Evolutionary conservation across 352 stramenopile genomes (phyloP), one percentile per base, ranked within the genome.

Genomic region (Pythium aquatile): DNA sequence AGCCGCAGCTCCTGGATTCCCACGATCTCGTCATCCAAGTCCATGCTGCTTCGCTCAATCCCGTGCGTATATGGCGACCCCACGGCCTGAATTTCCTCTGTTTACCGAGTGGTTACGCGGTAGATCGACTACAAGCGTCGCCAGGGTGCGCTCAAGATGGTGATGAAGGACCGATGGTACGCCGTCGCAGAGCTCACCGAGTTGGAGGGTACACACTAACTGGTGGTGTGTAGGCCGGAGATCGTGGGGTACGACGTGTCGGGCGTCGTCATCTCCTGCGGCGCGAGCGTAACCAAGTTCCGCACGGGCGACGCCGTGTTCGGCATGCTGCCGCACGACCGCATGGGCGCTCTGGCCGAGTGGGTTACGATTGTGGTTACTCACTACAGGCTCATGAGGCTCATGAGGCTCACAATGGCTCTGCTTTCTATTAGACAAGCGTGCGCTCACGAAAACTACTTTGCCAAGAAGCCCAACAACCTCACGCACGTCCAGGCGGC

Each of bases 51-150:
- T 63, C 73, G 3, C 72, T 91, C 28, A 91, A 90, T 46, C 85
- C 85, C 3, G 84, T 91, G 61, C 29, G 74, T 74, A 2, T 35
- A 17, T 24, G 16, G 32, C 3, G 30, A 20, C 24, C 11, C 28
- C 49, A 26, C 2, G 13, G n/a, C 5, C 20, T 14, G 20, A 24
- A 39, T 63, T 5, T 59, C 5, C 4, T 55, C n/a, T 37, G 11
- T 46, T 63, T 55, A 62, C 30, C 40, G 3, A 39, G 2, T 13
- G 4, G 6, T 20, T 13, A 47, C 24, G 5, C 4, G 61, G n/a
- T 61, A 93, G 84, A 73, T 93, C 37, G 85, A 93, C 70, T 93
- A 90, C 73, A 93, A 93, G 70, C 74, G 82, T 24, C 82, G 85
- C 5, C 76, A 93, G 59, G 85, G 85, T 8, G 78, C 78, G 37